Conservation (phyloP, 768 basidiomycete species). For the Mycena leptocephala region DNA sequence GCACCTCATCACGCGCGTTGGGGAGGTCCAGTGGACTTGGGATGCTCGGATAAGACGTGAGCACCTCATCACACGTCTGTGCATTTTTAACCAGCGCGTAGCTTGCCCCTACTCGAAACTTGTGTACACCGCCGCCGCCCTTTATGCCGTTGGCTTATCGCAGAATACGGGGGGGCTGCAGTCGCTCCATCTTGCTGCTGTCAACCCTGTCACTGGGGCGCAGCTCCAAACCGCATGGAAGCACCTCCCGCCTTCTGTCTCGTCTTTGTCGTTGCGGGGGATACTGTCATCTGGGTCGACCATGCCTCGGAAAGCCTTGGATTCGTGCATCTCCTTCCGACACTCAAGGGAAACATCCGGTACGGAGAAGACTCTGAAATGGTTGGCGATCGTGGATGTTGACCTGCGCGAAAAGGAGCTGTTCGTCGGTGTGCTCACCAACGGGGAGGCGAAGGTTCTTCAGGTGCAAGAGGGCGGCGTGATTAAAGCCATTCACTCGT, state of each 20-base stretch:
- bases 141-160: slow-evolving; percentile 73
- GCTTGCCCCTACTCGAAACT: slow-evolving; percentile 80
- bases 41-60: slow-evolving; percentile 78
- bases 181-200: slow-evolving; percentile 75
- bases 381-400: slow-evolving; percentile 72
- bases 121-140: slow-evolving; percentile 62
- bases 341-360: slow-evolving; percentile 65
- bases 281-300: slow-evolving; percentile 26
- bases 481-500: slow-evolving; percentile 66
- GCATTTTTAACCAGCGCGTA: slow-evolving; percentile 45
- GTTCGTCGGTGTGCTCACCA: slow-evolving; percentile 71
- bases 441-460: slow-evolving; percentile 73
- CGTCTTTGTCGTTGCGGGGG: slow-evolving; percentile 27
- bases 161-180: slow-evolving; percentile 76
- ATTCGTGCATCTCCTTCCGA: slow-evolving; percentile 59
- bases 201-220: slow-evolving; percentile 60
- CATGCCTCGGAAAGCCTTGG: slow-evolving; percentile 17
- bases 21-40: slow-evolving; percentile 81
- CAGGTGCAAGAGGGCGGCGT: slow-evolving; percentile 62
- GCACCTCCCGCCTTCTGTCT: slow-evolving; percentile 29
- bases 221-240: slow-evolving; percentile 25
- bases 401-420: slow-evolving; percentile 71
- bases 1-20: slow-evolving; percentile 68
- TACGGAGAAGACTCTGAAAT: slow-evolving; percentile 60
- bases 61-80: slow-evolving; percentile 39